phyloP scores from a whole-genome alignment of 768 basidiomycete species.

The Agaricus sinodeliciosus region DNA sequence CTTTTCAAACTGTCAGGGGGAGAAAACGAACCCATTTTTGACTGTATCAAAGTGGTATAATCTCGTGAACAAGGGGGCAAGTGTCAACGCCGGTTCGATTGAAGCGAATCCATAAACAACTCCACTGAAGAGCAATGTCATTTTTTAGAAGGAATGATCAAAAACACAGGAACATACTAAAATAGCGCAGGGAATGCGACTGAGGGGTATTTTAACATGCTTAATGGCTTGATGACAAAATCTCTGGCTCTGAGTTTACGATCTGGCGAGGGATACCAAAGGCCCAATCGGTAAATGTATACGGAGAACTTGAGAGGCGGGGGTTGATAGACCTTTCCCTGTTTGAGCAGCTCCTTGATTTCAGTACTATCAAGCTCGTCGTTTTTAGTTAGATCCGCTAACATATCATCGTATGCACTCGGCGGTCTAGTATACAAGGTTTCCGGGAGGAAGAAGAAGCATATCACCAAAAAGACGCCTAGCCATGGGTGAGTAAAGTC shows the following conservation, averaged over 20 bases:
- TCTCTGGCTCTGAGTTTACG: slow-evolving; percentile 21
- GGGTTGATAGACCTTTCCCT: slow-evolving; percentile 18
- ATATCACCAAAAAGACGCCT: slow-evolving; percentile 25
- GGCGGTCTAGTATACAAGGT: slow-evolving; percentile 29
- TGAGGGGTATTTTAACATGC: slow-evolving; percentile 35
- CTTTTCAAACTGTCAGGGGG: neutral
- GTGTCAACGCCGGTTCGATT: slow-evolving; percentile 31
- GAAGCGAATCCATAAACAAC: slow-evolving; percentile 32
- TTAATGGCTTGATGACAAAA: slow-evolving; percentile 27
- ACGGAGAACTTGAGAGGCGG: slow-evolving; percentile 20
- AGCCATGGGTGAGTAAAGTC: slow-evolving; percentile 1
- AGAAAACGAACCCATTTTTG: slow-evolving; percentile 24
- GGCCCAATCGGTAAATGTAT: slow-evolving; percentile 23
- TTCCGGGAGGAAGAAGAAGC: slow-evolving; percentile 34
- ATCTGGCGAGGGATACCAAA: slow-evolving; percentile 24
- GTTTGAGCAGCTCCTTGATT: slow-evolving; percentile 6
- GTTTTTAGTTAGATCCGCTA: slow-evolving; percentile 11
- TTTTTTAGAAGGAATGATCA: neutral
- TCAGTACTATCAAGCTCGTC: slow-evolving; percentile 8
- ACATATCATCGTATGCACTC: slow-evolving; percentile 8
- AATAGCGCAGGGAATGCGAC: slow-evolving; percentile 30
- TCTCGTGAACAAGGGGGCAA: slow-evolving; percentile 30
- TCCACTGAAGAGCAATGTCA: slow-evolving; percentile 16
- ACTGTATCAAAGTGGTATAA: slow-evolving; percentile 34
- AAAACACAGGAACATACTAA: slow-evolving; percentile 20